Percentiles rank a stretch among this genome's conserved stretches.
These are phyloP conservation scores for Nigrospora oryzae DNA, from an alignment of 2,329 filamentous ascomycete species.

Conservation along the genomic window DNA sequence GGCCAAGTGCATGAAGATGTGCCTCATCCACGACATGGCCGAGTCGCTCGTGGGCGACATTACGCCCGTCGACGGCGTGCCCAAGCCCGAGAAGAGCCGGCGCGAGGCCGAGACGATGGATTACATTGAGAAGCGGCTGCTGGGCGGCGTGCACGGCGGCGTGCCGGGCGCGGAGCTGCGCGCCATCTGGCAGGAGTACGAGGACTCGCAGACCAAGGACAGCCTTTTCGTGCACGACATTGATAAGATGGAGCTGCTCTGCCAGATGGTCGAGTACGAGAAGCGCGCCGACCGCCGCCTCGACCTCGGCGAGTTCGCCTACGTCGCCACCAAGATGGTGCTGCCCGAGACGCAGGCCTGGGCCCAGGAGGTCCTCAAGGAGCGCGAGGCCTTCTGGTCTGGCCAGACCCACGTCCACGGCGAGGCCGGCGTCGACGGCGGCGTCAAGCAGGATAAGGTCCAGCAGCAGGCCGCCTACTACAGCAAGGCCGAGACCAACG, in stretches of 20 bases:
- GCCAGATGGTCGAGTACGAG: slow-evolving; percentile 98
- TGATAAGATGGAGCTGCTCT: slow-evolving; percentile 89
- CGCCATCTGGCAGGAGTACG: slow-evolving; percentile 89
- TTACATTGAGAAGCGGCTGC: slow-evolving; percentile 65
- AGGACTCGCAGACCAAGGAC: slow-evolving; percentile 76
- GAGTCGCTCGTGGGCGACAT: slow-evolving; percentile 94
- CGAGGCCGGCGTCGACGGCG: slow-evolving; percentile 30
- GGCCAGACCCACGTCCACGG: slow-evolving; percentile 36
- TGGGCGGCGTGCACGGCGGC: slow-evolving; percentile 70
- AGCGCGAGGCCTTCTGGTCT: slow-evolving; percentile 68
- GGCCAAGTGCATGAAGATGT: slow-evolving; percentile 85
- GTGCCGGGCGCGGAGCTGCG: slow-evolving; percentile 61
- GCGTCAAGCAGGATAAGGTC: slow-evolving; percentile 25
- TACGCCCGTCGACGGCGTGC: slow-evolving; percentile 79
- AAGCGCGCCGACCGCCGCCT: slow-evolving; percentile 53
- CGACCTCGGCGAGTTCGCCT: slow-evolving; percentile 80
- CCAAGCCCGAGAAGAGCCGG: slow-evolving; percentile 81
- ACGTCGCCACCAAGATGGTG: slow-evolving; percentile 65
- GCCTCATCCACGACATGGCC: slow-evolving; percentile 94
- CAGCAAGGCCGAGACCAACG: background rate
- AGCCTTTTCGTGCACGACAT: slow-evolving; percentile 90
- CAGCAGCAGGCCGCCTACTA: slow-evolving; percentile 44
- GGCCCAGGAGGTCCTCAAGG: slow-evolving; percentile 67
- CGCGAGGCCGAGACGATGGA: slow-evolving; percentile 89
- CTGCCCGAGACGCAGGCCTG: slow-evolving; percentile 74